Base-by-base conservation (phyloP, 2,329 filamentous ascomycete genomes). In the Neonectria hederae region DNA sequence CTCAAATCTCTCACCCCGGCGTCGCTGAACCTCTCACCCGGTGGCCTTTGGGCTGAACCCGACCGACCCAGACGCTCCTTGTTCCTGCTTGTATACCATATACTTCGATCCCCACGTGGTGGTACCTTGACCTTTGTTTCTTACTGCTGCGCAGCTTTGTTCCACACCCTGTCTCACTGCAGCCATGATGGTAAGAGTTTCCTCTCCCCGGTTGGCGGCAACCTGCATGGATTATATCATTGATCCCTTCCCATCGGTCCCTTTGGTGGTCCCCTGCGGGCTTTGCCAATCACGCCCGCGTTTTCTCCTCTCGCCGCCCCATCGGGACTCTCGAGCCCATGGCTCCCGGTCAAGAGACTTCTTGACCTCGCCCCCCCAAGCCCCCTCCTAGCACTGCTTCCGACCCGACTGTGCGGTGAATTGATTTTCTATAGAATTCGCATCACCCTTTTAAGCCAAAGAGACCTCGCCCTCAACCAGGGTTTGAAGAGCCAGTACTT, bases 181-280 rank as follows among this genome's bases (percentile, higher is more conserved):
- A 77, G 75, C 77, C 76, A 82, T 77, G 75, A 84, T 85, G 83
- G 83, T 85, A 83, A 84, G 83, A 76, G 70, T 75, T 75, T 75
- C 74, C 76, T 71, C 73, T 78, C 71, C 73, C 76, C 74, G 76
- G 72, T 75, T 75, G 71, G 74, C 78, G 81, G 81, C 76, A 79
- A 76, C 76, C 75, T 82, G 80, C 81, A 83, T 80, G 76, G 75
- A 73, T 77, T 82, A 80, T 81, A 80, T 82, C 76, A 80, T 76
- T 74, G 74, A 75, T 75, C 70, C 70, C 71, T 76, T 69, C 74
- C 71, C 72, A 66, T 74, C 71, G 68, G 61, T 71, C 65, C 65
- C 65, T 69, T 72, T 70, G 69, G 62, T 69, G 70, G 69, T 65
- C 69, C 66, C 69, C 67, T 70, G 65, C 65, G 62, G 55, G 66